phyloP scores from a whole-genome alignment of 345 rosid species.

The Dimocarpus longan region DNA sequence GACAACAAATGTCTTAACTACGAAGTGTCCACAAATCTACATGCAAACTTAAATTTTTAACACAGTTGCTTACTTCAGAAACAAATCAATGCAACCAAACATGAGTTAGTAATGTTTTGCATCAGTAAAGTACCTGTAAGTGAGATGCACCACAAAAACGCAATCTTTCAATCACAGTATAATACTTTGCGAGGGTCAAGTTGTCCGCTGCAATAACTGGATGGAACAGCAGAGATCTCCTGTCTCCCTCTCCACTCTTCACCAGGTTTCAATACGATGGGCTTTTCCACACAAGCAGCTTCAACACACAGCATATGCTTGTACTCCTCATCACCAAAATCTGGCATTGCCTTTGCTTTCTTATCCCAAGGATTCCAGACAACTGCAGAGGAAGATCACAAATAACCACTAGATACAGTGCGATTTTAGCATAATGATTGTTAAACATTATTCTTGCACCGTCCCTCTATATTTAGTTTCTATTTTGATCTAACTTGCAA shows the following conservation, averaged over 20 bases:
- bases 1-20: background rate
- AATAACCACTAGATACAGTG: background rate
- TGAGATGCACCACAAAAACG: slow-evolving; percentile 14
- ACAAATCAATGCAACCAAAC: background rate
- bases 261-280: slow-evolving; percentile 58
- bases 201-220: slow-evolving; percentile 66
- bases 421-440: background rate
- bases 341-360: slow-evolving; percentile 57
- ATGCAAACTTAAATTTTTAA: background rate
- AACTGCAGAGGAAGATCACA: slow-evolving; percentile 33
- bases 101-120: background rate
- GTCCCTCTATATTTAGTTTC: background rate
- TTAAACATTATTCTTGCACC: background rate
- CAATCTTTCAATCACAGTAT: slow-evolving; percentile 23
- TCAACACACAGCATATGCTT: slow-evolving; percentile 64
- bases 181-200: slow-evolving; percentile 53
- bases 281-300: slow-evolving; percentile 62
- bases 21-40: background rate
- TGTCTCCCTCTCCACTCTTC: slow-evolving; percentile 68
- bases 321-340: slow-evolving; percentile 60
- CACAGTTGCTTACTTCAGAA: background rate
- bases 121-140: slow-evolving; percentile 30
- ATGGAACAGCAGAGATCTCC: slow-evolving; percentile 59
- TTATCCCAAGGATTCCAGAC: slow-evolving; percentile 76
- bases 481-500: background rate